Base-by-base conservation (phyloP, 768 basidiomycete species). In the Wakefieldia striispora region DNA sequence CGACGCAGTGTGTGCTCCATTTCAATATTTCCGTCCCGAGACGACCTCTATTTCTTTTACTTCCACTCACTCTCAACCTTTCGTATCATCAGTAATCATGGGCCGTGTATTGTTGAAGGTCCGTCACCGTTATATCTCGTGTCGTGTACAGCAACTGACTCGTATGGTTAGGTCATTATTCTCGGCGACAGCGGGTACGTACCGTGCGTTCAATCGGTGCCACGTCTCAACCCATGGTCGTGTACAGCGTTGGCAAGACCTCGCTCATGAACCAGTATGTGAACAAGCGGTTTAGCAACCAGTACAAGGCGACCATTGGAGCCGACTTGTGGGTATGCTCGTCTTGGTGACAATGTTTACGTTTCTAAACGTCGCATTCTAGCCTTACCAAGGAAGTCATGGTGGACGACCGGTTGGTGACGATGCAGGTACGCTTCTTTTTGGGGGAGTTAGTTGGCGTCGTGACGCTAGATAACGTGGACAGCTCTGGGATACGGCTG, bases 211-310 rank as follows among this genome's bases (percentile, higher is more conserved):
- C 35, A 38, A 34, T 45, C 59, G 34, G 37, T 49, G 46, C 37
- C 55, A 54, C 50, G 55, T 26, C 16, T 38, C 41, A 26, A 21
- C 27, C 43, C 16, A 39, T 34, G 49, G 23, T 51, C 50, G 43
- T 34, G 27, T 45, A 16, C 62, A 95, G 95, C 50, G 95, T 97
- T 69, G 95, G 95, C 37, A 98, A 98, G 87, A 98, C 97, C 36
- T 98, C 95, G 24, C 87, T 99, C 62, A 99, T 99, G 97, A 97
- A 97, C 77, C 97, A 99, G 74, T 98, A 97, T 76, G 97, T 99
- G 57, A 98, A 97, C 83, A 98, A 97, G 72, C 88, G 97, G 54
- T 99, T 98, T 73, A 93, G 90, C 70, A 97, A 95, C 74, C 95
- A 97, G 75, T 99, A 99, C 82, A 98, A 98, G 75, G 97, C 97